These are phyloP conservation scores for Veloboletus limbatus DNA, from an alignment of 1,284 basidiomycete species.

Conservation along the genomic window DNA sequence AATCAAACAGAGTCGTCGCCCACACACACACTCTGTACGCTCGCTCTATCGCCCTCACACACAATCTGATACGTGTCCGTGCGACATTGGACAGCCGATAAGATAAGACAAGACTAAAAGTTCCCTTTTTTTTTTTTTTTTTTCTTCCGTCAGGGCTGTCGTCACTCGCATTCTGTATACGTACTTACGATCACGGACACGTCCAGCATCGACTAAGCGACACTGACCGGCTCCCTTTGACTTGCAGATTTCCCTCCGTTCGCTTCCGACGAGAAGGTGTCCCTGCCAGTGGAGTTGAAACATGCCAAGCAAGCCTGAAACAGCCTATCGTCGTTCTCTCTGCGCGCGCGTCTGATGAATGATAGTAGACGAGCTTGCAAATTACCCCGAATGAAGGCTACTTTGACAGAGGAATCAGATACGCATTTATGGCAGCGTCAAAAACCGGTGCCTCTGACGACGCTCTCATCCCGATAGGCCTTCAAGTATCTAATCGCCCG, in stretches of 20 bases:
- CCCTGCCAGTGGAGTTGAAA: constrained; percentile 12
- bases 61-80: constrained; percentile 25
- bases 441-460: constrained; percentile 1
- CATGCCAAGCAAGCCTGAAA: constrained; percentile 5
- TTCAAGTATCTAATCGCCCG: too few species aligned
- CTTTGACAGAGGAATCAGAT: neutral
- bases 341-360: neutral
- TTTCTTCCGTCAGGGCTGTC: constrained; percentile 16
- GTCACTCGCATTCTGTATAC: constrained; percentile 6
- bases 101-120: constrained; percentile 32
- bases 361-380: constrained; percentile 2
- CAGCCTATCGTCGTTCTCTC: neutral
- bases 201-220: constrained; percentile 7
- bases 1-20: constrained; percentile 9
- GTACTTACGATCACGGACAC: constrained; percentile 5
- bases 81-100: constrained; percentile 25
- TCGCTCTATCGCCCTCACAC: constrained; percentile 23
- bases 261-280: constrained; percentile 9
- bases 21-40: constrained; percentile 5
- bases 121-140: constrained; percentile 14
- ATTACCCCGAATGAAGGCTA: constrained; percentile 4
- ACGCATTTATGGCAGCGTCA: neutral
- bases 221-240: constrained; percentile 4
- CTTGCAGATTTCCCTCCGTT: constrained; percentile 9
- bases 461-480: neutral